phyloP scores from a whole-genome alignment of 2,329 filamentous ascomycete species.

The Fusarium bactridioides region DNA sequence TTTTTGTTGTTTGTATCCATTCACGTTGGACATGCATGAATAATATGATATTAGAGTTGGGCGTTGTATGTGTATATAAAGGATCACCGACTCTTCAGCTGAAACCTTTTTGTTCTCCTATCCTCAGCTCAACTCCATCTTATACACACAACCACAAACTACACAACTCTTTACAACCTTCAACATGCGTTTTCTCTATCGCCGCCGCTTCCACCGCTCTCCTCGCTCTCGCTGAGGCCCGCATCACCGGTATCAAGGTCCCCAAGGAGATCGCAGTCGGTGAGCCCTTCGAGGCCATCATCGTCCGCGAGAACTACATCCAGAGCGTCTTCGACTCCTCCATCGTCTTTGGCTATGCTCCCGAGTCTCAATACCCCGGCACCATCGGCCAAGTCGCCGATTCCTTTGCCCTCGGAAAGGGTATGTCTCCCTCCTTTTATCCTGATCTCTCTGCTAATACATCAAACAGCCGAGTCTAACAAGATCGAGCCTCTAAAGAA shows the following conservation, averaged over 20 bases:
- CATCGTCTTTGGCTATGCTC: conserved; percentile 52
- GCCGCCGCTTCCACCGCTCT: conserved; percentile 38
- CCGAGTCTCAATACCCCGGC: conserved; percentile 36
- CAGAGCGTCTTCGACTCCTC: conserved; percentile 55
- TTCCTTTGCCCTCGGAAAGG: conserved; percentile 49
- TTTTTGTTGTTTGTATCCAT: neutral
- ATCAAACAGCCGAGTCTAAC: conserved; percentile 12
- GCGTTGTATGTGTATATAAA: conserved; percentile 8
- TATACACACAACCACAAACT: neutral
- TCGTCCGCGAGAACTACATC: conserved; percentile 54
- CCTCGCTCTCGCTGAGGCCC: conserved; percentile 46
- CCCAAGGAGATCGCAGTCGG: conserved; percentile 52
- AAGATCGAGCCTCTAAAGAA: conserved; percentile 41
- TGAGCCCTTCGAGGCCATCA: conserved; percentile 48
- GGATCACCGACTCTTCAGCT: neutral
- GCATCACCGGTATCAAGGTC: conserved; percentile 53
- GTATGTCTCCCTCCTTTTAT: conserved; percentile 22
- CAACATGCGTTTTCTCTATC: conserved; percentile 40
- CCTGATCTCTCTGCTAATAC: neutral
- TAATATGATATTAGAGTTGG: neutral
- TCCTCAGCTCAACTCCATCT: neutral
- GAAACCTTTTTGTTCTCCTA: neutral
- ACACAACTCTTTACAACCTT: neutral
- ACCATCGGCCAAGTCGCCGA: conserved; percentile 42
- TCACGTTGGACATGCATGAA: neutral